Conservation (phyloP, 495 filamentous ascomycete genomes). For the Astrocystis sublimbata region DNA sequence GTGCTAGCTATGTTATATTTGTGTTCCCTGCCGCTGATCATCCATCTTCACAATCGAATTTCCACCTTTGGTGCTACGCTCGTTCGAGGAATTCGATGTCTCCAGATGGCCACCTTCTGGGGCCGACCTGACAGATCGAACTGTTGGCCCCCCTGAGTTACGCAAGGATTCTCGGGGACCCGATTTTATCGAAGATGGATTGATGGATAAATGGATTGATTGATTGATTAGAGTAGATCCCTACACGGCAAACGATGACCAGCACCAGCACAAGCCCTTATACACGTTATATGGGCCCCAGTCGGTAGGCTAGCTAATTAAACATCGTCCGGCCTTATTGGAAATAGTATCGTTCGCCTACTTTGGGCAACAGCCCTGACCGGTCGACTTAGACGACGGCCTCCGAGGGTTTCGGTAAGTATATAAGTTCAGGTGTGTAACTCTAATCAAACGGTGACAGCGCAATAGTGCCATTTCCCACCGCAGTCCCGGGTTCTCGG, state of each 20-base stretch:
- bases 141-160: conserved; percentile 10
- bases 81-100: background rate
- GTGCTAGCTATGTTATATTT: too few relatives aligned
- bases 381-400: background rate
- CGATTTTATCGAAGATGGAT: too few relatives aligned
- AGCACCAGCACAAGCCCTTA: background rate
- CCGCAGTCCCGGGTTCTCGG: background rate
- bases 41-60: conserved; percentile 16
- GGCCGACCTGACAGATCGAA: conserved; percentile 11
- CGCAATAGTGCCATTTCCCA: conserved; percentile 1
- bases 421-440: background rate
- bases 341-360: background rate
- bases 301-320: conserved; percentile 8
- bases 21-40: conserved; percentile 19
- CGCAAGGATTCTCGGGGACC: conserved; percentile 15
- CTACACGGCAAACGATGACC: background rate
- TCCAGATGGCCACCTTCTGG: background rate
- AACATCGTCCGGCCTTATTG: conserved; percentile 3
- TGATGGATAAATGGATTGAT: too few relatives aligned
- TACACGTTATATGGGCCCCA: conserved; percentile 2
- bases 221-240: too few relatives aligned
- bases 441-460: too few relatives aligned
- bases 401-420: background rate
- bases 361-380: background rate
- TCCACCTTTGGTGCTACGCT: conserved; percentile 16